Conservation (phyloP, 805 yeast genomes). For the Debaryomyces castellii region DNA sequence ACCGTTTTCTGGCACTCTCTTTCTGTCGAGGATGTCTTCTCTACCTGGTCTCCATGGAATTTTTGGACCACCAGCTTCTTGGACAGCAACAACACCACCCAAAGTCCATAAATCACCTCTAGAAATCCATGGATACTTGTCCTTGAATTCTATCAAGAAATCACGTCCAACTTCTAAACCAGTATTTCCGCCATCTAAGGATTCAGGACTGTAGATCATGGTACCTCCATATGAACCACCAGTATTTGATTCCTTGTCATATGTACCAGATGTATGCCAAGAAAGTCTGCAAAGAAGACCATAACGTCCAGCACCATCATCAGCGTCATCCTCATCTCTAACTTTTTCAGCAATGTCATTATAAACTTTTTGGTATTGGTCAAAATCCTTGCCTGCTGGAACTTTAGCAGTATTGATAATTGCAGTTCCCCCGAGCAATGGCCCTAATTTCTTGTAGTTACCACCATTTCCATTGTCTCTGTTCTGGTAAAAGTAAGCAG, state of each 20-base stretch:
- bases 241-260: conserved; percentile 20
- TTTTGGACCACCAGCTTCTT: conserved; percentile 76
- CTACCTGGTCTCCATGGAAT: conserved; percentile 85
- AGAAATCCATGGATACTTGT: conserved; percentile 65
- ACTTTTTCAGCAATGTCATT: conserved; percentile 69
- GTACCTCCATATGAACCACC: conserved; percentile 42
- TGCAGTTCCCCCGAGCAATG: conserved; percentile 22
- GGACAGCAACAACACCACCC: conserved; percentile 77
- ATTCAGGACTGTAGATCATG: conserved; percentile 33
- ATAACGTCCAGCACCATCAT: conserved; percentile 37
- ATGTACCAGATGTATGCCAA: conserved; percentile 41
- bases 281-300: conserved; percentile 38
- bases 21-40: conserved; percentile 50
- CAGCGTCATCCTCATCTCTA: conserved; percentile 42
- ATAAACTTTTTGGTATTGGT: conserved; percentile 66
- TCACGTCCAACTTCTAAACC: conserved; percentile 62
- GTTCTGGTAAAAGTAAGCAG: conserved; percentile 15
- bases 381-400: conserved; percentile 35
- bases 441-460: conserved; percentile 6
- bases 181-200: conserved; percentile 47
- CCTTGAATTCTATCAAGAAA: conserved; percentile 55
- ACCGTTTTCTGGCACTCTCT: conserved; percentile 61
- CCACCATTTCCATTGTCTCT: not conserved
- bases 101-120: conserved; percentile 80
- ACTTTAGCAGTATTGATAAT: conserved; percentile 29